Evolutionary conservation across 768 basidiomycete species (phyloP).

Genomic region (Antrodiella citrinella): DNA sequence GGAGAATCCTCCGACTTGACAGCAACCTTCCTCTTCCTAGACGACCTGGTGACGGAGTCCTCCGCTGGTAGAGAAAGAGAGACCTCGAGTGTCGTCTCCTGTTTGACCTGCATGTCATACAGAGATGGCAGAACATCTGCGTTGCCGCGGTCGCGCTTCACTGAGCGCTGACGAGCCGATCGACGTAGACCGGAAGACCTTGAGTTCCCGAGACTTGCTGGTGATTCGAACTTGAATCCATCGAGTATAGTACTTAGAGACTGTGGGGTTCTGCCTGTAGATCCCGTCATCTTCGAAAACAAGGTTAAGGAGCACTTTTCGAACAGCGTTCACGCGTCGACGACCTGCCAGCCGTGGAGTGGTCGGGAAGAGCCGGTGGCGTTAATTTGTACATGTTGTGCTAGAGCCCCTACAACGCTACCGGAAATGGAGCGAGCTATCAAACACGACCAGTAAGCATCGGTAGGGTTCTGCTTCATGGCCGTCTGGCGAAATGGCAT

Average conservation of each 20-base stretch:
- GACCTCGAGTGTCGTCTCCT: not conserved
- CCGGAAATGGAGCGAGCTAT: too few species aligned
- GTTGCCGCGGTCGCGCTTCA: not conserved
- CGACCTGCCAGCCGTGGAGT: too few species aligned
- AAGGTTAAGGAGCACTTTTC: too few species aligned
- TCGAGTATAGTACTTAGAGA: not conserved
- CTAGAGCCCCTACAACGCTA: too few species aligned
- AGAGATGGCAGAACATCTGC: not conserved
- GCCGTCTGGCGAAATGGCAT: constrained; percentile 92
- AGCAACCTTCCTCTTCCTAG: not conserved
- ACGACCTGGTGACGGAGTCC: not conserved
- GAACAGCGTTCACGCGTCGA: too few species aligned
- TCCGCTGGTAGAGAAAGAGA: too few species aligned
- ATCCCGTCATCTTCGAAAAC: too few species aligned
- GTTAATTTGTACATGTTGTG: too few species aligned
- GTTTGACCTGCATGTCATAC: not conserved
- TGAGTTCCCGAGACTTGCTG: not conserved
- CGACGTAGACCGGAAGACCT: not conserved
- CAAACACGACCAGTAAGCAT: too few species aligned
- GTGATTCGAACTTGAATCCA: not conserved
- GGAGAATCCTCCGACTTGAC: not conserved
- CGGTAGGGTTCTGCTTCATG: constrained; percentile 25
- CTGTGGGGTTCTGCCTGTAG: not conserved
- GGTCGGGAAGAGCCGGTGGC: too few species aligned
- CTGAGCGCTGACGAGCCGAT: not conserved